These are phyloP conservation scores for Suillus subalutaceus DNA, from an alignment of 768 basidiomycete genomes.

Conservation along the genomic window DNA sequence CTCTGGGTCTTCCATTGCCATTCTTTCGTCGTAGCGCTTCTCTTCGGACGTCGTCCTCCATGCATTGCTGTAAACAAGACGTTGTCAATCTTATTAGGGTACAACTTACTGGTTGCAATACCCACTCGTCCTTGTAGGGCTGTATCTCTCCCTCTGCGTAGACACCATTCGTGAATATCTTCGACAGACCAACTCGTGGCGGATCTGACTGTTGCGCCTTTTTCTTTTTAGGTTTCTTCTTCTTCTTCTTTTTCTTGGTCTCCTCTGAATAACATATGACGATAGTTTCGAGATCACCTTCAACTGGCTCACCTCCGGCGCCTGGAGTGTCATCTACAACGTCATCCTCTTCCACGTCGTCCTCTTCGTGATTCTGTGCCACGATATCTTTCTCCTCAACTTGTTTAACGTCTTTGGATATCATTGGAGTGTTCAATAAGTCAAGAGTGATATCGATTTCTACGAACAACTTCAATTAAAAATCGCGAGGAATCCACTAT, in stretches of 20 bases:
- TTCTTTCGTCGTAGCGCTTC: conserved; percentile 78
- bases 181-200: conserved; percentile 85
- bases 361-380: conserved; percentile 25
- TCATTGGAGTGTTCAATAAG: conserved; percentile 15
- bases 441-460: not conserved
- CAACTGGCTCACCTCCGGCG: conserved; percentile 28
- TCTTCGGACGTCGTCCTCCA: conserved; percentile 93
- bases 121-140: conserved; percentile 91
- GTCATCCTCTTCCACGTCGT: conserved; percentile 38
- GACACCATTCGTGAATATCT: conserved; percentile 82
- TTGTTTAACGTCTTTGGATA: conserved; percentile 20
- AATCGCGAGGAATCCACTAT: not conserved
- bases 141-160: conserved; percentile 93
- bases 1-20: conserved; percentile 78
- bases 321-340: conserved; percentile 24
- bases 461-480: not conserved
- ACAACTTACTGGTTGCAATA: conserved; percentile 17
- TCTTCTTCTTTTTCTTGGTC: conserved; percentile 89
- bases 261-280: conserved; percentile 9
- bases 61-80: conserved; percentile 60
- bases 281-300: not conserved
- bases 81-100: conserved; percentile 6
- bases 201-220: conserved; percentile 86
- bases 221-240: conserved; percentile 91
- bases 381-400: conserved; percentile 16